A percentile compares a stretch with the other conserved stretches of the same genome.
Conservation (phyloP, 1,139 yeast genomes). For the Kurtzmaniella quercitrusa region DNA sequence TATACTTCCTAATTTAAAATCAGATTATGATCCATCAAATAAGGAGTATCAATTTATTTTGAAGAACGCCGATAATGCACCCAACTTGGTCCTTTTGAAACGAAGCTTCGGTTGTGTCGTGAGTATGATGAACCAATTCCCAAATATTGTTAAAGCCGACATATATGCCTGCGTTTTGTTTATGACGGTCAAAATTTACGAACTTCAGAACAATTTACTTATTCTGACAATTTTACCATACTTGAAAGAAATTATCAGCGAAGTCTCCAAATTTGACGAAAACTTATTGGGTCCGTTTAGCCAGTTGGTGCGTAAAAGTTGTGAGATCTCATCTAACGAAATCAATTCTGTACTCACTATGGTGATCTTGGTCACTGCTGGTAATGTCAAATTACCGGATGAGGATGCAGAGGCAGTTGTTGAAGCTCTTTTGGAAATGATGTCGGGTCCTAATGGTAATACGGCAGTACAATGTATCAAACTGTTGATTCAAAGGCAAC, state of each 20-base stretch:
- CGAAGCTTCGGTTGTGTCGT: conserved; percentile 54
- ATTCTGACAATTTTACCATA: conserved; percentile 55
- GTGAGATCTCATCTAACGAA: conserved; percentile 19
- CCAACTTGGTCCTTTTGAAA: conserved; percentile 41
- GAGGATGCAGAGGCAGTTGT: conserved; percentile 29
- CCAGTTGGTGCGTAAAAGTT: conserved; percentile 25
- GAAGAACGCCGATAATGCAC: conserved; percentile 31
- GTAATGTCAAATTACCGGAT: conserved; percentile 37
- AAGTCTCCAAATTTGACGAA: conserved; percentile 21
- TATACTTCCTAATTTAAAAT: conserved; percentile 57
- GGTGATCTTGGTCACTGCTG: conserved; percentile 57
- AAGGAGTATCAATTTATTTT: conserved; percentile 28
- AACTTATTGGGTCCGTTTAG: conserved; percentile 37
- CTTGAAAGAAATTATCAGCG: conserved; percentile 46
- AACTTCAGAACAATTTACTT: conserved; percentile 41
- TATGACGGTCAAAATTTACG: conserved; percentile 58
- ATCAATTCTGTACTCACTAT: conserved; percentile 52
- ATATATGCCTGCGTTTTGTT: conserved; percentile 66
- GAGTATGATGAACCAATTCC: conserved; percentile 60
- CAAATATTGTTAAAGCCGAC: conserved; percentile 65
- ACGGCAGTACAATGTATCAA: conserved; percentile 58
- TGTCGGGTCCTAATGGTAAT: conserved; percentile 28
- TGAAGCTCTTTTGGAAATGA: conserved; percentile 31
- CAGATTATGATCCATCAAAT: conserved; percentile 35
- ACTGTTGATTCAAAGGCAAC: conserved; percentile 42